Evolutionary conservation across 768 basidiomycete species (phyloP), one percentile per base, ranked within the genome.

Genomic region (Leccinum ochraceum): DNA sequence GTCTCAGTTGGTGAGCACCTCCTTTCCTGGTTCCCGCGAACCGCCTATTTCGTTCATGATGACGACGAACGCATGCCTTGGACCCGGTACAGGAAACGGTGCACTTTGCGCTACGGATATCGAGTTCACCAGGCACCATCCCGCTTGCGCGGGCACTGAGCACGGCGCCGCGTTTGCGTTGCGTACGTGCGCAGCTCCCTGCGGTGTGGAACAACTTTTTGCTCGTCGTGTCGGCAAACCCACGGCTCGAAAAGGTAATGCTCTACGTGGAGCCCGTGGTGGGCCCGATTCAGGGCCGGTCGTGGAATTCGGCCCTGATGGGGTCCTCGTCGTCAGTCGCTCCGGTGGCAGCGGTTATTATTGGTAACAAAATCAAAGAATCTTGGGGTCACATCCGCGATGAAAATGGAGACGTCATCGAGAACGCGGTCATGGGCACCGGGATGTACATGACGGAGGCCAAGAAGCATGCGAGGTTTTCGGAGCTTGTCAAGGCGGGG

Each of bases 381-480:
- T 14, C 14, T 16, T 17, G 56, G 57, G 28, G 32, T 52, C 39
- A 59, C 55, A 4, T 46, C 58, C 24, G 49, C 65, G 59, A 61
- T 60, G 51, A 66, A 66, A 59, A 24, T 49, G 62, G 28, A 49
- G 53, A 0, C 17, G 62, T 62, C 6, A 59, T 61, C 54, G 70
- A 64, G 63, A 67, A 71, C 57, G 79, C 79, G 17, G 72, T 82
- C 20, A 65, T 79, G 44, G 77, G 79, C 16, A 82, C 81, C 1
- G 81, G 83, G 17, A 71, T 87, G 65, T 89, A 85, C 71, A 77
- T 88, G 67, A 79, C 76, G 60, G 81, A 84, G 68, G 83, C 86
- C 0, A 79, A 74, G 72, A 80, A 80, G 62, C 80, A 87, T 53
- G 56, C 76, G 17, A 73, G 83, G 44, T 72, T 88, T 55, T 76